Conservation (phyloP, 441 rosid genomes). For the Capsella rubella region DNA sequence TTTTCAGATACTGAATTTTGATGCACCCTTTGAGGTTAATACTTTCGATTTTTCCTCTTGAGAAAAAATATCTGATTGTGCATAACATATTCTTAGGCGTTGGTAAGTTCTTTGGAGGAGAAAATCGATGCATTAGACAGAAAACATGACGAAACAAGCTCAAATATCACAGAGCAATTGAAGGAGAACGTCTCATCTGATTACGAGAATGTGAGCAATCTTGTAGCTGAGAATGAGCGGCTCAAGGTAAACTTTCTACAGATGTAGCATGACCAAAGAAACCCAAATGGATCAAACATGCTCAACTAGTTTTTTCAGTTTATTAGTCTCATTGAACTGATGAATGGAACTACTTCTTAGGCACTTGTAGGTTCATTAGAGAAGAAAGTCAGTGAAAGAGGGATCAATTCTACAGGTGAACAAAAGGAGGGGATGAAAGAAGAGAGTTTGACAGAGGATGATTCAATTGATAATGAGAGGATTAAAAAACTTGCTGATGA, state of each 20-base stretch:
- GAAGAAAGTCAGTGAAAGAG: slow-evolving; percentile 30
- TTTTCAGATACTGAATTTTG: slow-evolving; percentile 20
- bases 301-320: background rate
- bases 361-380: slow-evolving; percentile 41
- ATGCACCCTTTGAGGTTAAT: slow-evolving; percentile 21
- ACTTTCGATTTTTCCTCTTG: slow-evolving; percentile 26
- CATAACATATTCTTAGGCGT: slow-evolving; percentile 41
- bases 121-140: slow-evolving; percentile 48
- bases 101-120: slow-evolving; percentile 46
- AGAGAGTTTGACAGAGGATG: slow-evolving; percentile 34
- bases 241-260: slow-evolving; percentile 64
- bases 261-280: slow-evolving; percentile 15
- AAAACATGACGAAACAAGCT: slow-evolving; percentile 47
- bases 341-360: slow-evolving; percentile 30
- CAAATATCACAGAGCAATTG: slow-evolving; percentile 44
- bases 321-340: slow-evolving; percentile 28
- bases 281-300: slow-evolving; percentile 19
- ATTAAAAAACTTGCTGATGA: slow-evolving; percentile 66
- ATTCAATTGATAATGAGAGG: slow-evolving; percentile 47
- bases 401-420: slow-evolving; percentile 22
- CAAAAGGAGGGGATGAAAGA: slow-evolving; percentile 19
- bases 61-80: slow-evolving; percentile 26
- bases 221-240: slow-evolving; percentile 79
- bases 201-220: slow-evolving; percentile 62
- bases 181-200: slow-evolving; percentile 46